Evolutionary conservation across 2,329 filamentous ascomycete genomes (phyloP).

Genomic region (Paraphaeosphaeria minitans): DNA sequence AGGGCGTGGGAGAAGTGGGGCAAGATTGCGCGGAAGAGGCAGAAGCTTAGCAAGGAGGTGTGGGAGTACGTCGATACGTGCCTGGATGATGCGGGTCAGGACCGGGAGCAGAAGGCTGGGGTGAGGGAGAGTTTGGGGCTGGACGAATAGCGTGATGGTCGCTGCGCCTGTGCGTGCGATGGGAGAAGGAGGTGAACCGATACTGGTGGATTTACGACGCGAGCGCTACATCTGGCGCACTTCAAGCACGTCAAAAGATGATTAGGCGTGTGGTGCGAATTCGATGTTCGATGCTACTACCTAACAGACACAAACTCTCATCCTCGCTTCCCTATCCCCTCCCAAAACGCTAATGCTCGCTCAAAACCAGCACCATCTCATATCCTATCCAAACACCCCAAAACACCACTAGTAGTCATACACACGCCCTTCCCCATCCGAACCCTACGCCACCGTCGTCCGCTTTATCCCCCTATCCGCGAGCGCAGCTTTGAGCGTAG

Average conservation of each 20-base stretch:
- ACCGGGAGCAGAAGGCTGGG: conserved; percentile 54
- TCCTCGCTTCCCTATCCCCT: background rate
- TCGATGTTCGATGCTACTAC: background rate
- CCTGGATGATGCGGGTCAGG: conserved; percentile 49
- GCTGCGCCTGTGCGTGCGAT: background rate
- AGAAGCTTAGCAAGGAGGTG: conserved; percentile 57
- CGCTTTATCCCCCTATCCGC: conserved; percentile 39
- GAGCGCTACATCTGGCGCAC: background rate
- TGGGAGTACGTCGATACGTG: conserved; percentile 57
- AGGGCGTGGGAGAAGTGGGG: conserved; percentile 53
- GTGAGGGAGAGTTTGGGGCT: conserved; percentile 54
- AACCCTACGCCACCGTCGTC: conserved; percentile 22
- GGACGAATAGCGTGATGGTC: conserved; percentile 32
- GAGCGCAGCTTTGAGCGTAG: conserved; percentile 45
- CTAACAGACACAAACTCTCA: background rate
- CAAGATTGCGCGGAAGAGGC: conserved; percentile 48
- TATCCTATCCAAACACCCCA: background rate
- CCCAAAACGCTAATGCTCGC: background rate
- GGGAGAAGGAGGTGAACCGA: background rate
- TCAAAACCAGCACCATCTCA: background rate
- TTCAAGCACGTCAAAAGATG: background rate
- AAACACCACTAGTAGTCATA: background rate
- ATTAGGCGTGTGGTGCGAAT: background rate
- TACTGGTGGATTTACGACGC: background rate
- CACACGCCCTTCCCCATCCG: conserved; percentile 7